Base-by-base conservation (phyloP, 1,284 basidiomycete genomes). In the Cryptococcus floricola region DNA sequence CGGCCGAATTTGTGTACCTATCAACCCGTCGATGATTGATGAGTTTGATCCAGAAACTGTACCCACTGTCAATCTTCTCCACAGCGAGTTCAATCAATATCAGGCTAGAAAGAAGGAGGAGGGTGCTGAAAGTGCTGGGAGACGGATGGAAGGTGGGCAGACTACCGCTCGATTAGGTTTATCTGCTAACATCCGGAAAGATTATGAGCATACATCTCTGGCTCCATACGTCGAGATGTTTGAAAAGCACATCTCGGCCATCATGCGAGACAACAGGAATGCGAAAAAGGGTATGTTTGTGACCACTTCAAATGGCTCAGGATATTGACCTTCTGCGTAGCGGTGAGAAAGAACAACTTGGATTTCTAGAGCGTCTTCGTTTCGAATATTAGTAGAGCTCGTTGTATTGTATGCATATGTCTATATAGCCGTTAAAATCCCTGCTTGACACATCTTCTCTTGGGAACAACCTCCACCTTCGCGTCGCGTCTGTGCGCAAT, bases 1-100 rank as follows among this genome's bases (percentile, higher is more conserved):
- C 1, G 94, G 94, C 1, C 85, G 93, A 42, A 85, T 99, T 10
- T 99, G 95, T 75, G 91, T 98, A 0, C 96, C 96, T 1, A 80
- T 98, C 31, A 87, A 96, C 67, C 88, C 91, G 2, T 78, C 78
- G 37, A 75, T 78, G 37, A 84, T 95, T n/a, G 85, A 91, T 54
- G 79, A 83, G 0, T 99, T 98, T 70, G 86, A 96, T 69, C 96
- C 95, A 0, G 84, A 84, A 54, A 71, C 69, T 0, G 92, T 96
- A 9, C 96, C 95, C 1, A 96, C 91, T 0, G 88, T 95, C 4
- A 82, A 83, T 10, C 86, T 91, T 72, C 81, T 98, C 25, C 77
- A 98, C 19, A 77, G 80, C 34, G 91, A 98, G 75, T 80, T 98
- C 37, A 78, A 82, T 57, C 53, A 66, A 34, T 34, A 34, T 10